Conservation (phyloP, 306 rosid species). For the Prunus dulcis region DNA sequence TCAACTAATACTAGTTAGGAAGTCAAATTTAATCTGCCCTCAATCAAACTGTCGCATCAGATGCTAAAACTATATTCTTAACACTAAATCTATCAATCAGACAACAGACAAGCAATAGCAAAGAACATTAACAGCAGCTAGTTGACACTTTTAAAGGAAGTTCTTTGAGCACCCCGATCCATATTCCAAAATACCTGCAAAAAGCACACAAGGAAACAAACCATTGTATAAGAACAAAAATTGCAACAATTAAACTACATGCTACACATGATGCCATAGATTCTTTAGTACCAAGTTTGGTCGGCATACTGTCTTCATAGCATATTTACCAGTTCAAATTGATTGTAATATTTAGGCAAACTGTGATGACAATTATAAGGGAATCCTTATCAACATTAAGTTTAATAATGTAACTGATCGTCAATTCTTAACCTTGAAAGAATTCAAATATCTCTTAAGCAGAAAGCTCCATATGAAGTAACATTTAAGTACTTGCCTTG, state of each 20-base stretch:
- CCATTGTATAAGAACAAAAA: background rate
- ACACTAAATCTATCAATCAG: too few species aligned
- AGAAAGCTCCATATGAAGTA: background rate
- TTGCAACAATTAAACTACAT: background rate
- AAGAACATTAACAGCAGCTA: too few species aligned
- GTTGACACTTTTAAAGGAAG: background rate
- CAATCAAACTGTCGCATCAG: too few species aligned
- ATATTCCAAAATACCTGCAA: background rate
- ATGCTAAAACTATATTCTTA: too few species aligned
- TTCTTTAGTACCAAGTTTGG: background rate
- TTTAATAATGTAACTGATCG: background rate
- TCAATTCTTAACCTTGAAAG: background rate
- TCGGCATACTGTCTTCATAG: background rate
- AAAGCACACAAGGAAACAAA: background rate
- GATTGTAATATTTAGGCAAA: background rate
- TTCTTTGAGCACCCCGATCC: background rate
- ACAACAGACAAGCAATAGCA: too few species aligned
- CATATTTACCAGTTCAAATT: background rate
- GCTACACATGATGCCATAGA: background rate
- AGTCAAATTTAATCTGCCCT: constrained; percentile 12
- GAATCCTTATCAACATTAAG: background rate
- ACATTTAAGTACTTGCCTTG: background rate
- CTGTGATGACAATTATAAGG: background rate
- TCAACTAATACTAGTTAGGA: too few species aligned
- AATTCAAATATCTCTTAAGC: background rate